phyloP scores from a whole-genome alignment of 2,329 filamentous ascomycete species.

The Xylariaceae sp. region DNA sequence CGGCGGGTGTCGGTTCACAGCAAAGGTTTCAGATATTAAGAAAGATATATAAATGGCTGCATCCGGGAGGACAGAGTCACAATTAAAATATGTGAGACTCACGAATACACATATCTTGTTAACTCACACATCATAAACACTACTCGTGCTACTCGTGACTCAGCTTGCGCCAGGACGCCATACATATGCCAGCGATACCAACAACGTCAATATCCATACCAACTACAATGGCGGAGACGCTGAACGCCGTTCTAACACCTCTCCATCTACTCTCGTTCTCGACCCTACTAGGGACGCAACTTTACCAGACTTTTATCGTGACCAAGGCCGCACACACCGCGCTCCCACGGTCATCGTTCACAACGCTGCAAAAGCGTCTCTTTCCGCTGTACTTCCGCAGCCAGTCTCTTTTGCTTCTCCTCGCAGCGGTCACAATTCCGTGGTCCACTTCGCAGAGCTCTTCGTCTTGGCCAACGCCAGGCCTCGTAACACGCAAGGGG shows the following conservation, averaged over 20 bases:
- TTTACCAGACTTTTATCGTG: slow-evolving; percentile 38
- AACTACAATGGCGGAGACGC: slow-evolving; percentile 7
- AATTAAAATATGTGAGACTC: no score
- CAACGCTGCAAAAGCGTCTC: slow-evolving; percentile 36
- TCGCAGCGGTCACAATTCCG: slow-evolving; percentile 34
- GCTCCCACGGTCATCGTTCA: slow-evolving; percentile 35
- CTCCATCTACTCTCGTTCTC: slow-evolving; percentile 39
- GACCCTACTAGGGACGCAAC: slow-evolving; percentile 35
- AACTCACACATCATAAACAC: no score
- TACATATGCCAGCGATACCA: no score
- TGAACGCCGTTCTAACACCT: slow-evolving; percentile 27
- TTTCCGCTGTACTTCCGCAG: slow-evolving; percentile 40
- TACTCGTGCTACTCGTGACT: no score
- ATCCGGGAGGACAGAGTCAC: no score
- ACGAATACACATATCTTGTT: no score
- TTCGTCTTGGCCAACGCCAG: slow-evolving; percentile 28
- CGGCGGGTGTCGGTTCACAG: no score
- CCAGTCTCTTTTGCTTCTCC: slow-evolving; percentile 34
- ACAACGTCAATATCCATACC: slow-evolving; percentile 3
- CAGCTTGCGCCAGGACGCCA: no score
- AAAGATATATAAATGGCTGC: no score
- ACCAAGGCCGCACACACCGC: slow-evolving; percentile 34
- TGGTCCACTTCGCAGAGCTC: no score
- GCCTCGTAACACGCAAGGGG: slow-evolving; percentile 26
- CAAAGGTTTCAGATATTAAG: no score